phyloP scores from a whole-genome alignment of 345 rosid genomes.

The Gossypium rotundifolium region DNA sequence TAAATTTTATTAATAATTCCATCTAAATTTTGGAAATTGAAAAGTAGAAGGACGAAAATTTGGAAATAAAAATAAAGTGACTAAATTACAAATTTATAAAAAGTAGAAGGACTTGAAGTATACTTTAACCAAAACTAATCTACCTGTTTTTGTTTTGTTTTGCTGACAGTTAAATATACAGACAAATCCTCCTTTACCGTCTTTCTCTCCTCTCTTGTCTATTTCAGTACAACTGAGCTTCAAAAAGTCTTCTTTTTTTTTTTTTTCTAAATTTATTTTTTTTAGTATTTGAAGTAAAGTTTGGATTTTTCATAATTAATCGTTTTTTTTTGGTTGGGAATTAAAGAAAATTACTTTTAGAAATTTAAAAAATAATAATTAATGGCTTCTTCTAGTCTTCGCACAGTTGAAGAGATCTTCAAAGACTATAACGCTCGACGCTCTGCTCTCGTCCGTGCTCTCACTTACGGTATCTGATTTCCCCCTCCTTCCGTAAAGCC shows the following conservation, averaged over 20 bases:
- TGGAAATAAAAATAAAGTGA: too few species aligned
- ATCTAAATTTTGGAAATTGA: too few species aligned
- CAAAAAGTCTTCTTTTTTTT: not conserved
- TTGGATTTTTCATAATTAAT: not conserved
- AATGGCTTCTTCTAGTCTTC: constrained; percentile 49
- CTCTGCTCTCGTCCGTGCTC: constrained; percentile 82
- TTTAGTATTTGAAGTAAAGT: not conserved
- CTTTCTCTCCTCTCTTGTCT: not conserved
- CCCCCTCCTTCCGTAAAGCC: constrained; percentile 9
- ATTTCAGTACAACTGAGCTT: not conserved
- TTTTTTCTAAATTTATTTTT: not conserved
- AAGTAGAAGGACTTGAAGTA: too few species aligned
- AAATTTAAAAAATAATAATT: not conserved
- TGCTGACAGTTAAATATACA: not conserved
- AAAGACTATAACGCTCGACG: constrained; percentile 73
- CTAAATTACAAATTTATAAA: too few species aligned
- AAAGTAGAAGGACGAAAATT: too few species aligned
- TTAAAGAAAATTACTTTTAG: not conserved
- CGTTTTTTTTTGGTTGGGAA: not conserved
- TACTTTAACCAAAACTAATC: not conserved
- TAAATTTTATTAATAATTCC: too few species aligned
- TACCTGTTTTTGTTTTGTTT: not conserved
- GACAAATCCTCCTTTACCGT: not conserved
- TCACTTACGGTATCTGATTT: constrained; percentile 52
- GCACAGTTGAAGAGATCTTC: constrained; percentile 76